Conservation (phyloP, 805 yeast genomes). For the Starmerella sirachaensis region DNA sequence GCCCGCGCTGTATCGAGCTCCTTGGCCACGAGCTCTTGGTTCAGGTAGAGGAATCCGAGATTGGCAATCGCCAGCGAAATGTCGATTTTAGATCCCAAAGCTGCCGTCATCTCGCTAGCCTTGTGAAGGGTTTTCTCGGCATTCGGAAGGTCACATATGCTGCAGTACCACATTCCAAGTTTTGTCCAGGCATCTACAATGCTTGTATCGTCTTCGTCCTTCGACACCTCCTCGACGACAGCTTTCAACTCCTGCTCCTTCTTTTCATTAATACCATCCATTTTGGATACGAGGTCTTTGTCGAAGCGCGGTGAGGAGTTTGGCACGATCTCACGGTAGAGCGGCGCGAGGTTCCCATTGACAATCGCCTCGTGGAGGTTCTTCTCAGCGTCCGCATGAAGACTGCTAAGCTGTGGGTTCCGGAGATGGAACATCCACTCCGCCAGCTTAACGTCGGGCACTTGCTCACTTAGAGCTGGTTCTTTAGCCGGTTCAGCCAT, state of each 20-base stretch:
- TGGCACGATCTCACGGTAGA: constrained; percentile 56
- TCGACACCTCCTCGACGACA: constrained; percentile 44
- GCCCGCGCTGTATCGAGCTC: constrained; percentile 60
- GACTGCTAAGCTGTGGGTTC: constrained; percentile 30
- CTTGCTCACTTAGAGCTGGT: too few relatives aligned
- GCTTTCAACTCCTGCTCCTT: constrained; percentile 39
- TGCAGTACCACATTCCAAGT: constrained; percentile 79
- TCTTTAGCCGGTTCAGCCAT: too few relatives aligned
- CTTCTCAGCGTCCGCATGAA: constrained; percentile 35
- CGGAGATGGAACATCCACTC: constrained; percentile 60
- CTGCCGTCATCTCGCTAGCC: constrained; percentile 67
- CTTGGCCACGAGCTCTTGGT: constrained; percentile 54
- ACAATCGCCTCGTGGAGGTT: constrained; percentile 45
- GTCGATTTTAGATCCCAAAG: constrained; percentile 85
- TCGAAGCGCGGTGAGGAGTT: constrained; percentile 44
- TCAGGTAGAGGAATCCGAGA: constrained; percentile 80
- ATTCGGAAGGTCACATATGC: constrained; percentile 66
- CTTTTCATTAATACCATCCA: constrained; percentile 43
- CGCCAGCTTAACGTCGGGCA: constrained; percentile 72
- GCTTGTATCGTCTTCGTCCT: constrained; percentile 80
- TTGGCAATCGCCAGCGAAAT: constrained; percentile 69
- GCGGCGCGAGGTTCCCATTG: constrained; percentile 63
- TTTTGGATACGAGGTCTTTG: constrained; percentile 39
- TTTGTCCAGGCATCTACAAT: constrained; percentile 61
- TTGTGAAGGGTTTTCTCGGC: constrained; percentile 56